Evolutionary conservation across 2,329 filamentous ascomycete genomes (phyloP).

Genomic region (Claviceps paspali): DNA sequence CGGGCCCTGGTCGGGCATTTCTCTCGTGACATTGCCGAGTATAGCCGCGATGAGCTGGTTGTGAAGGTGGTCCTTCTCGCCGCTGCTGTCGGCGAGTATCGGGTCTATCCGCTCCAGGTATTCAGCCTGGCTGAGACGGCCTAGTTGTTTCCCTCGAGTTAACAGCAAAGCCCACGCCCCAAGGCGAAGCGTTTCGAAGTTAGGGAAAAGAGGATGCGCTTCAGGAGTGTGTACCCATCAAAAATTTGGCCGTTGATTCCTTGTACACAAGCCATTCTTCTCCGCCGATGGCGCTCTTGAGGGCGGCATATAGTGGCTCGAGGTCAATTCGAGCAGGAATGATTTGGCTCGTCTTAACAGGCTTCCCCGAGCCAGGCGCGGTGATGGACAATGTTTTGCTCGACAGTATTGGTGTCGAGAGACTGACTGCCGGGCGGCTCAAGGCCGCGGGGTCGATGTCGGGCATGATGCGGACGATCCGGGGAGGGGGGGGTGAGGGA

Average conservation of each 20-base stretch:
- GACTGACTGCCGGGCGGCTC: conserved; percentile 42
- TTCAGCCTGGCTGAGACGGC: conserved; percentile 47
- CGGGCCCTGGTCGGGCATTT: conserved; percentile 52
- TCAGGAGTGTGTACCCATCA: conserved; percentile 35
- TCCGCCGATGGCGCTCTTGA: conserved; percentile 42
- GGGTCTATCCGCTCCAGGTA: conserved; percentile 43
- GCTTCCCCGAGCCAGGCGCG: conserved; percentile 32
- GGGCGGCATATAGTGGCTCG: conserved; percentile 46
- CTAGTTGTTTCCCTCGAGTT: conserved; percentile 23
- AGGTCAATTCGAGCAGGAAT: conserved; percentile 53
- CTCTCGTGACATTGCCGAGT: conserved; percentile 53
- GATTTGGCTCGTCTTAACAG: conserved; percentile 44
- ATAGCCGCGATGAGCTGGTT: conserved; percentile 54
- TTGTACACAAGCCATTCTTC: conserved; percentile 53
- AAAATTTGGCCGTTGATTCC: conserved; percentile 45
- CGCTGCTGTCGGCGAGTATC: conserved; percentile 40
- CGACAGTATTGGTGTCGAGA: conserved; percentile 43
- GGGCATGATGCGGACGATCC: conserved; percentile 33
- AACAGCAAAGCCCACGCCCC: too few relatives aligned
- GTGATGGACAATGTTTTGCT: conserved; percentile 42
- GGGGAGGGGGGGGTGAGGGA: conserved; percentile 11
- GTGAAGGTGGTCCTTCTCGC: conserved; percentile 48
- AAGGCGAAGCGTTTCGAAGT: too few relatives aligned
- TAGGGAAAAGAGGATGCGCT: too few relatives aligned
- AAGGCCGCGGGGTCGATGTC: conserved; percentile 57